phyloP scores from a whole-genome alignment of 768 basidiomycete genomes.

The Russula olivacea region DNA sequence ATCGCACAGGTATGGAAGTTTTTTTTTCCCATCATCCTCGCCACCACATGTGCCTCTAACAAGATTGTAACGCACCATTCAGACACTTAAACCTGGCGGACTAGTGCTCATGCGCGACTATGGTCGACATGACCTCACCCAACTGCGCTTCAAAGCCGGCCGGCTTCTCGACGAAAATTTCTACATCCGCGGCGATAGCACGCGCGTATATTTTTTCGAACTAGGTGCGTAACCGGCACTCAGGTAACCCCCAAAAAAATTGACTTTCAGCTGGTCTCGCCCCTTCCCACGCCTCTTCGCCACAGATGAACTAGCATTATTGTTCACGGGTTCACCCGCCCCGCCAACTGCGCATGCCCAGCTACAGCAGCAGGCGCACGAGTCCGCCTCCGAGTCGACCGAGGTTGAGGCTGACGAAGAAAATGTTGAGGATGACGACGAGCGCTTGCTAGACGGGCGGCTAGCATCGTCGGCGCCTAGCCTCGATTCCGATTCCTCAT shows the following conservation, averaged over 20 bases:
- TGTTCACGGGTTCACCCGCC: constrained; percentile 64
- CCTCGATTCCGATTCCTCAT: not conserved
- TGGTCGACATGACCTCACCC: constrained; percentile 90
- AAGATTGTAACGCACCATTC: not conserved
- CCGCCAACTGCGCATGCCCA: constrained; percentile 30
- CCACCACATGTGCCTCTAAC: not conserved
- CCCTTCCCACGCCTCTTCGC: not conserved
- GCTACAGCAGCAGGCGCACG: constrained; percentile 28
- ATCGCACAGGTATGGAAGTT: constrained; percentile 58
- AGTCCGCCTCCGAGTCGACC: constrained; percentile 21
- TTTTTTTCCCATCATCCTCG: not conserved
- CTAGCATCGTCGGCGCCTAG: not conserved
- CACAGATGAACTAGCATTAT: constrained; percentile 68
- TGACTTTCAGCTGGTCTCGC: not conserved
- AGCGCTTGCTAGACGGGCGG: not conserved
- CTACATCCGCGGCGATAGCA: constrained; percentile 95
- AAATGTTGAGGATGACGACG: constrained; percentile 24
- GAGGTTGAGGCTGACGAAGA: constrained; percentile 30
- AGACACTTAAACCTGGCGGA: constrained; percentile 92
- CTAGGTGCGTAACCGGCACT: constrained; percentile 43
- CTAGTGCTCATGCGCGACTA: constrained; percentile 86
- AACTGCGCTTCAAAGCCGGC: constrained; percentile 84
- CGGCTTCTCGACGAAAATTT: constrained; percentile 90
- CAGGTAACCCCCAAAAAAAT: not conserved
- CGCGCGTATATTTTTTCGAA: constrained; percentile 95